phyloP scores from a whole-genome alignment of 2,329 filamentous ascomycete species.

The Fonsecaea multimorphosa region DNA sequence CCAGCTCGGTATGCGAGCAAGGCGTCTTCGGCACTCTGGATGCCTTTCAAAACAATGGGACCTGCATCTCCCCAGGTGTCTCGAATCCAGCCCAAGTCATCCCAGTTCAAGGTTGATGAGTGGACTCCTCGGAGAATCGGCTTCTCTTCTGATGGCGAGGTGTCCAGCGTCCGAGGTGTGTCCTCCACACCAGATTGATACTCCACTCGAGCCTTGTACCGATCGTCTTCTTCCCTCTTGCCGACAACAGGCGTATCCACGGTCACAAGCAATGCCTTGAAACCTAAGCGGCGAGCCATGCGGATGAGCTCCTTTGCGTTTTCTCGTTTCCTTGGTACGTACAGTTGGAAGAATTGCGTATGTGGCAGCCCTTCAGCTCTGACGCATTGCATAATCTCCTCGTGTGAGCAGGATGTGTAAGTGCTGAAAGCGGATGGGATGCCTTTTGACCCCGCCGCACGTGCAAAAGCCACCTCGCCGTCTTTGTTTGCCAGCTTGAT shows the following conservation, averaged over 20 bases:
- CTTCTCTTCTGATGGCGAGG: conserved; percentile 54
- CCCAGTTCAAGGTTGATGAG: conserved; percentile 61
- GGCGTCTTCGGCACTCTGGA: conserved; percentile 64
- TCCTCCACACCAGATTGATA: conserved; percentile 29
- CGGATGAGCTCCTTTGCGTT: conserved; percentile 56
- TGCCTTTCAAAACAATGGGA: conserved; percentile 63
- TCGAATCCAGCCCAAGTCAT: conserved; percentile 60
- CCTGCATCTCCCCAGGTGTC: conserved; percentile 49
- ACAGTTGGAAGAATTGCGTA: conserved; percentile 50
- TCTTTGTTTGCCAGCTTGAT: conserved; percentile 45
- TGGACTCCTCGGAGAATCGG: conserved; percentile 59
- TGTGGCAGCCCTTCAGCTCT: not conserved
- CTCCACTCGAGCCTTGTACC: conserved; percentile 54
- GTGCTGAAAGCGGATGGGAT: conserved; percentile 46
- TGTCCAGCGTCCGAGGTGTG: conserved; percentile 47
- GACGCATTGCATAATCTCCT: conserved; percentile 39
- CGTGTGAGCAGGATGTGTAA: conserved; percentile 42
- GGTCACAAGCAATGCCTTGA: conserved; percentile 37
- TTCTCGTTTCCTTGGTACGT: conserved; percentile 58
- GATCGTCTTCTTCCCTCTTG: conserved; percentile 64
- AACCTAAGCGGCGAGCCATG: conserved; percentile 38
- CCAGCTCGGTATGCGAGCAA: conserved; percentile 54
- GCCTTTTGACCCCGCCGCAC: conserved; percentile 43
- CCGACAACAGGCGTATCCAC: conserved; percentile 48
- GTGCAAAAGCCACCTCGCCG: conserved; percentile 47